Percentiles rank a stretch among this genome's conserved stretches.
These are phyloP conservation scores for Aspergillus sclerotialis DNA, from an alignment of 2,329 filamentous ascomycete genomes.

Conservation along the genomic window DNA sequence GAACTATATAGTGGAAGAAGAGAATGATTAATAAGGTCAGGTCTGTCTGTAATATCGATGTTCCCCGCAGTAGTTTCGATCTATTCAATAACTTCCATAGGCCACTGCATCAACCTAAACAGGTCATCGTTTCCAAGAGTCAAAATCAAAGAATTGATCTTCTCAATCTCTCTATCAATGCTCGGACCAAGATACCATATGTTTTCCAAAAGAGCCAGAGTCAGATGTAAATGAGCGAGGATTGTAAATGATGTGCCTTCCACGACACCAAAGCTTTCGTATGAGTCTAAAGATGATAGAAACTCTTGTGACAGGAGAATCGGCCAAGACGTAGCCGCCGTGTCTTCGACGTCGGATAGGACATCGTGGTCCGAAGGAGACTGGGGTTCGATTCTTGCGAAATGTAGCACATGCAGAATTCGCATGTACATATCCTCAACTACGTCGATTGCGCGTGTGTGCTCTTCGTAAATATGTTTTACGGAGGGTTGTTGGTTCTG, in stretches of 20 bases:
- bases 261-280: background rate
- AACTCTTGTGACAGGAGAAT: constrained; percentile 7
- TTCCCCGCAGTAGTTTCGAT: too few relatives aligned
- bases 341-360: constrained; percentile 12
- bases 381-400: constrained; percentile 3
- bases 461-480: constrained; percentile 2
- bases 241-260: constrained; percentile 8
- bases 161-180: constrained; percentile 4
- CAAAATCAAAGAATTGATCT: background rate
- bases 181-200: constrained; percentile 3
- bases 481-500: background rate
- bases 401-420: constrained; percentile 8
- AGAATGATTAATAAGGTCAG: too few relatives aligned
- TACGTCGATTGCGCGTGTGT: constrained; percentile 5
- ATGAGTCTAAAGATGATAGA: constrained; percentile 5
- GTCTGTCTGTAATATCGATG: too few relatives aligned
- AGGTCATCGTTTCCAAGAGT: background rate
- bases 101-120: constrained; percentile 4
- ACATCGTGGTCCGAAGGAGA: constrained; percentile 5
- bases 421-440: constrained; percentile 9
- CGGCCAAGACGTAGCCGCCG: constrained; percentile 12
- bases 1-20: too few relatives aligned
- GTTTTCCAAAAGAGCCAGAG: constrained; percentile 2
- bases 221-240: constrained; percentile 13
- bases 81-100: constrained; percentile 4